These are phyloP conservation scores for Solanum rostratum DNA, from an alignment of 257 asterid species.

Conservation along the genomic window DNA sequence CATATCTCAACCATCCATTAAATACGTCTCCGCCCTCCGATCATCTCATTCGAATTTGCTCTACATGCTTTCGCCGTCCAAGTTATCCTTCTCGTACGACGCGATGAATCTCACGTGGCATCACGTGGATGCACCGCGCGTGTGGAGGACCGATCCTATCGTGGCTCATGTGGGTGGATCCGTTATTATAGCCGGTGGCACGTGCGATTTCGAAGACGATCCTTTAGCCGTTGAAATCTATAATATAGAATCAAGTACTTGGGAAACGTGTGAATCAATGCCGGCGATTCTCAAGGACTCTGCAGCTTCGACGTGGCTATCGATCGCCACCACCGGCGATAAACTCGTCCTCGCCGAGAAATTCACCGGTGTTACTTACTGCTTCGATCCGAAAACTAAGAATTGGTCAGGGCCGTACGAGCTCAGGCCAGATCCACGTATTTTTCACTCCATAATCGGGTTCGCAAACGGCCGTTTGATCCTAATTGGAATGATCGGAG, in stretches of 20 bases:
- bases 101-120: conserved; percentile 40
- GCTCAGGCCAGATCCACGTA: conserved; percentile 20
- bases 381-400: conserved; percentile 35
- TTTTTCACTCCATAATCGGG: conserved; percentile 33
- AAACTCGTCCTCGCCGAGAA: conserved; percentile 43
- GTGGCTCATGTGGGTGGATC: conserved; percentile 45
- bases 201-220: conserved; percentile 62
- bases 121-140: conserved; percentile 33
- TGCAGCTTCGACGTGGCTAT: conserved; percentile 40
- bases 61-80: conserved; percentile 42
- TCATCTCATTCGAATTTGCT: conserved; percentile 48
- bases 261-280: conserved; percentile 48
- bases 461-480: conserved; percentile 14
- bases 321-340: conserved; percentile 29
- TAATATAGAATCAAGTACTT: conserved; percentile 6
- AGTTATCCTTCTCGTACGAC: conserved; percentile 49
- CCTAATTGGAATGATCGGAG: conserved; percentile 29
- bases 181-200: conserved; percentile 66
- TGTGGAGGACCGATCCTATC: conserved; percentile 61
- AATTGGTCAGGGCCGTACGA: conserved; percentile 35
- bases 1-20: conserved; percentile 25
- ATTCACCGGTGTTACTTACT: conserved; percentile 36
- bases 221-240: conserved; percentile 64
- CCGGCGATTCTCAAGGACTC: conserved; percentile 36
- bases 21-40: conserved; percentile 17